phyloP scores from a whole-genome alignment of 2,329 filamentous ascomycete species.

The Lecanicillium sp. region DNA sequence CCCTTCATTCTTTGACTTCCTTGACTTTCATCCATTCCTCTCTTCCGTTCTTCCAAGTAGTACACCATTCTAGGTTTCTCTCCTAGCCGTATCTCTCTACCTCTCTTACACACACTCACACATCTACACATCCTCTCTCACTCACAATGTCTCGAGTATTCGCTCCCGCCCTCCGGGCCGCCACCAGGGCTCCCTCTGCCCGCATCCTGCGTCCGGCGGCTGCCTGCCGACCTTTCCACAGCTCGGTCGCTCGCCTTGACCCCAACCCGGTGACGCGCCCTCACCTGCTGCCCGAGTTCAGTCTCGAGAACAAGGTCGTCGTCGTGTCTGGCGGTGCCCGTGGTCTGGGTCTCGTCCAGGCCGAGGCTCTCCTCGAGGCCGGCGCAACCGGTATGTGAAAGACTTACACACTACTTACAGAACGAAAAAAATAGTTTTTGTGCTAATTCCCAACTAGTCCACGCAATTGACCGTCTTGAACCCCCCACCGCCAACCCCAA shows the following conservation, averaged over 20 bases:
- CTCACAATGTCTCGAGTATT: slow-evolving; percentile 18
- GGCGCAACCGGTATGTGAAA: slow-evolving; percentile 59
- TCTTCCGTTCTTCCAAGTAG: neutral
- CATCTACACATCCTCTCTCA: slow-evolving; percentile 1
- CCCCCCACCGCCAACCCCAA: slow-evolving; percentile 35
- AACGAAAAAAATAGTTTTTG: no score
- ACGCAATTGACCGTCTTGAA: slow-evolving; percentile 56
- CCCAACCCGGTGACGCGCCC: slow-evolving; percentile 14
- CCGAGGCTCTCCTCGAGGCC: slow-evolving; percentile 71
- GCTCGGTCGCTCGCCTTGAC: slow-evolving; percentile 12
- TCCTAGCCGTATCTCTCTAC: slow-evolving; percentile 1
- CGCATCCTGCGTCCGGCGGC: slow-evolving; percentile 7
- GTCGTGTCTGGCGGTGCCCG: slow-evolving; percentile 70
- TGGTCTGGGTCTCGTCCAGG: slow-evolving; percentile 70
- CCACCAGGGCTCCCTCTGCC: slow-evolving; percentile 6
- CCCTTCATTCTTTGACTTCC: neutral
- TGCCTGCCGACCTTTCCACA: slow-evolving; percentile 15
- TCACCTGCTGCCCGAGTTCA: slow-evolving; percentile 61
- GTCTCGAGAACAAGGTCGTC: slow-evolving; percentile 64
- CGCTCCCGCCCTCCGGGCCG: slow-evolving; percentile 13
- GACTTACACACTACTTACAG: no score
- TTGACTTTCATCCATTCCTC: slow-evolving; percentile 1
- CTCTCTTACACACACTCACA: neutral
- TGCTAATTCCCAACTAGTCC: slow-evolving; percentile 35
- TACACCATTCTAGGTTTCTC: no score